Conservation (phyloP, 805 yeast genomes). For the Wickerhamiella musiphila region DNA sequence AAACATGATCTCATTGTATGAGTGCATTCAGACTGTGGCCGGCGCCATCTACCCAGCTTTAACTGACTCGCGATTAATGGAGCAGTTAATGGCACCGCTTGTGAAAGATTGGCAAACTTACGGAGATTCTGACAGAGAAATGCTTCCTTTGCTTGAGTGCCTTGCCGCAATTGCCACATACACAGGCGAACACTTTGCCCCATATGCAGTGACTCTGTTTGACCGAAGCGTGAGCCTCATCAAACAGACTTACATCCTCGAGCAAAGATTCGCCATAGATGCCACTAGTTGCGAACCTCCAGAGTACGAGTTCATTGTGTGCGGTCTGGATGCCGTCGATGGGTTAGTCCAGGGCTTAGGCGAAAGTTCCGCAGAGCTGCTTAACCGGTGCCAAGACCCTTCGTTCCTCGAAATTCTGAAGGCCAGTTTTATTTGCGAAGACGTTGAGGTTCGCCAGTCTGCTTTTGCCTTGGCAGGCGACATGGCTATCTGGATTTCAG, state of each 20-base stretch:
- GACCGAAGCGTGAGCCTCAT: conserved; percentile 59
- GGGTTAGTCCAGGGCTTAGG: conserved; percentile 86
- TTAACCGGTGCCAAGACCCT: conserved; percentile 22
- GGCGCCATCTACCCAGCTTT: conserved; percentile 52
- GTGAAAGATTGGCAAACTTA: conserved; percentile 63
- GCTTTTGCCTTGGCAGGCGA: conserved; percentile 87
- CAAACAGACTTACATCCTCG: conserved; percentile 47
- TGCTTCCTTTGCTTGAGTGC: conserved; percentile 89
- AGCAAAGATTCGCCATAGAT: conserved; percentile 43
- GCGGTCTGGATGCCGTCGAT: conserved; percentile 77
- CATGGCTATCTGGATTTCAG: conserved; percentile 45
- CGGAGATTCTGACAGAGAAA: conserved; percentile 60
- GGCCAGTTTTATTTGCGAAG: conserved; percentile 55
- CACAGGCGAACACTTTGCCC: conserved; percentile 68
- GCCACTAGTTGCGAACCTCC: conserved; percentile 41
- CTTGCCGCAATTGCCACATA: conserved; percentile 82
- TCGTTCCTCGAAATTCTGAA: conserved; percentile 44
- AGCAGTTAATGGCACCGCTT: conserved; percentile 60
- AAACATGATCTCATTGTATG: conserved; percentile 68
- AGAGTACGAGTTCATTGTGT: conserved; percentile 78
- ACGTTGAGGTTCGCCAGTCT: conserved; percentile 81
- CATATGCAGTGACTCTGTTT: conserved; percentile 77
- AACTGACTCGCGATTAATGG: conserved; percentile 37
- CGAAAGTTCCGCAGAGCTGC: conserved; percentile 37
- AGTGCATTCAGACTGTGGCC: conserved; percentile 77